Base-by-base conservation (phyloP, 2,329 filamentous ascomycete genomes). In the Ceratocystis smalleyi region DNA sequence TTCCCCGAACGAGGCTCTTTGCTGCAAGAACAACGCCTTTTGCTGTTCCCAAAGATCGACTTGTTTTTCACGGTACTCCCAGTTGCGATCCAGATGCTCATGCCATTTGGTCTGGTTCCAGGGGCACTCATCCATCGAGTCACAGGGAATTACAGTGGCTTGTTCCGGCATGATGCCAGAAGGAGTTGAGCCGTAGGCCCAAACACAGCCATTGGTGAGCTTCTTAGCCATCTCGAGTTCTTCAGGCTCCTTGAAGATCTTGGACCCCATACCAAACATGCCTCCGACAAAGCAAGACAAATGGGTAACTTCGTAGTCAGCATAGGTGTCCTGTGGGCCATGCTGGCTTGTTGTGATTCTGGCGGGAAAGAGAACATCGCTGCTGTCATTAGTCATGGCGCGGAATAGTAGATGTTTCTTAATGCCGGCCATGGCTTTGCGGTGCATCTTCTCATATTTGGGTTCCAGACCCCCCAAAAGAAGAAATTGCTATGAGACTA, bases 401-500 rank as follows among this genome's bases (percentile, higher is more conserved):
- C 86, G 81, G 74, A 83, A 95, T 65, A 95, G 82, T 8, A 95
- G 78, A 72, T 88, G 81, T 68, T 89, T 79, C 68, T 87, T 87
- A 43, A 86, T 82, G 0, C 83, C 83, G 4, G 86, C 81, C 35
- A 86, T 81, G 3, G 84, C 81, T 65, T 81, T 82, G 65, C 86
- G 78, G 71, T 95, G 90, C 74, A 95, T 81, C 22, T 79, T 80
- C 67, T 80, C 78, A 73, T 95, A 95, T 71, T 90, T 88, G 35
- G 79, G 75, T 67, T 86, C 83, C 1, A 84, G 78, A 0, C 90
- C 91, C 65, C 89, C 88, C 1, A 95, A 81, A 4, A 95, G 80
- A 12, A 94, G 75, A 70, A 86, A 87, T 70, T 77, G 70, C 76
- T 91, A 17, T 61, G 15, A 77, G 71, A 86, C 40, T 1, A 84